Conservation (phyloP, 2,329 filamentous ascomycete genomes). For the Verticillium albo-atrum region DNA sequence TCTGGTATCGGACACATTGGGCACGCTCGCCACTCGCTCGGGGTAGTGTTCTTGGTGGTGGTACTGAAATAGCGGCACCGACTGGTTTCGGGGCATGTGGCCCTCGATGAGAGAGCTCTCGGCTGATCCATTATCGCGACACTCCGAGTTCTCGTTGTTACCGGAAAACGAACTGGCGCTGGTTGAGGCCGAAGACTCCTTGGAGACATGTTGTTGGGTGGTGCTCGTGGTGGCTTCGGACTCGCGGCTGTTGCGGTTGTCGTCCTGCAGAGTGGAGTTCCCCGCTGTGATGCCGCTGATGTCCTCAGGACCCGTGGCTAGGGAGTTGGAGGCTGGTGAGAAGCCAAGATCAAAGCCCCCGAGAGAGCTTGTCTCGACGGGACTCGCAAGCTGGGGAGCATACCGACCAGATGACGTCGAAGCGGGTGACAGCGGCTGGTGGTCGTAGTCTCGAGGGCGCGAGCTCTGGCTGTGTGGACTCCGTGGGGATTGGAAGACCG, state of each 20-base stretch:
- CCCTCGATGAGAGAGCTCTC: slow-evolving; percentile 47
- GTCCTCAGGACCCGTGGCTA: slow-evolving; percentile 22
- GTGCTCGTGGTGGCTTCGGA: slow-evolving; percentile 47
- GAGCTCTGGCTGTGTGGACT: not conserved
- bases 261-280: slow-evolving; percentile 22
- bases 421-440: not conserved
- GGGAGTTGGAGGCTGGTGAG: not conserved
- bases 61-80: slow-evolving; percentile 57
- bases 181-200: slow-evolving; percentile 49
- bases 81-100: slow-evolving; percentile 31
- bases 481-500: not conserved
- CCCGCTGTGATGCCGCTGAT: slow-evolving; percentile 22
- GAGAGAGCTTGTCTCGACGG: not conserved
- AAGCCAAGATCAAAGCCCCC: not conserved
- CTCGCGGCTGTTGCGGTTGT: slow-evolving; percentile 46
- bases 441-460: not conserved
- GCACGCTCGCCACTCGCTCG: slow-evolving; percentile 36
- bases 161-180: slow-evolving; percentile 53
- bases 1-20: slow-evolving; percentile 34
- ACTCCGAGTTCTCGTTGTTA: slow-evolving; percentile 41
- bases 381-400: not conserved
- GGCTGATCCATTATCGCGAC: slow-evolving; percentile 40
- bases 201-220: slow-evolving; percentile 43
- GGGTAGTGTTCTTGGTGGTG: slow-evolving; percentile 52
- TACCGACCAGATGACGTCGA: not conserved